Evolutionary conservation across 352 stramenopile genomes (phyloP).

Genomic region (Phytophthora aleatoria): DNA sequence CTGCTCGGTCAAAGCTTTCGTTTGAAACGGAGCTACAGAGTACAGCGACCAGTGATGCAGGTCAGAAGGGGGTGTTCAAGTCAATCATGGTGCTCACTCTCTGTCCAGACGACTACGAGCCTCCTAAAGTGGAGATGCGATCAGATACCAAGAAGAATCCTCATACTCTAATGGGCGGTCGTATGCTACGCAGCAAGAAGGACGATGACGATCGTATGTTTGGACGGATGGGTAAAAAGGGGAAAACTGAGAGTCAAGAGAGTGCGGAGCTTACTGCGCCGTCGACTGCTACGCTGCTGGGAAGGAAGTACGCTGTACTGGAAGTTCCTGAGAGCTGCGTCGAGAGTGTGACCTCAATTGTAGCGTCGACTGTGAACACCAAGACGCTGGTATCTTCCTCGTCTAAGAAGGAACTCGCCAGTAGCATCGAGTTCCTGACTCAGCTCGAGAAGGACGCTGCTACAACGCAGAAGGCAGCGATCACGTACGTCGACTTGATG

Average conservation of each 20-base stretch:
- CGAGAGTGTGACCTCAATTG: conserved; percentile 60
- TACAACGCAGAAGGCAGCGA: conserved; percentile 42
- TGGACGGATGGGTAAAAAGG: conserved; percentile 38
- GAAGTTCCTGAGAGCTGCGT: conserved; percentile 84
- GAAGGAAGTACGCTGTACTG: conserved; percentile 70
- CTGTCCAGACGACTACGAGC: conserved; percentile 66
- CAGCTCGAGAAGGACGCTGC: conserved; percentile 79
- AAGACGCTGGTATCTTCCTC: conserved; percentile 65
- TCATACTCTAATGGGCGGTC: conserved; percentile 27
- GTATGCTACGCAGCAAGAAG: conserved; percentile 59
- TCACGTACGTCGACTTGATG: conserved; percentile 72
- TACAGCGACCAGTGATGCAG: conserved; percentile 13
- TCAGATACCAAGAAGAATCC: conserved; percentile 23
- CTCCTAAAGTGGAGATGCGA: conserved; percentile 38
- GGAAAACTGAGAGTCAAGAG: conserved; percentile 42
- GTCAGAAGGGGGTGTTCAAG: conserved; percentile 64
- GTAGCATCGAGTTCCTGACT: conserved; percentile 66
- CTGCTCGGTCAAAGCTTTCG: conserved; percentile 46
- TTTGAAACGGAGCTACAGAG: conserved; percentile 45
- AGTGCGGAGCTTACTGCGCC: conserved; percentile 52
- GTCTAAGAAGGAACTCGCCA: conserved; percentile 78
- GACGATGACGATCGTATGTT: conserved; percentile 57
- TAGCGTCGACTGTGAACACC: conserved; percentile 53
- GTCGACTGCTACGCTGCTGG: conserved; percentile 59
- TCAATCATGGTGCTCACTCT: conserved; percentile 75